Base-by-base conservation (phyloP, 148 eudicot species). In the Polygonum maritimum region DNA sequence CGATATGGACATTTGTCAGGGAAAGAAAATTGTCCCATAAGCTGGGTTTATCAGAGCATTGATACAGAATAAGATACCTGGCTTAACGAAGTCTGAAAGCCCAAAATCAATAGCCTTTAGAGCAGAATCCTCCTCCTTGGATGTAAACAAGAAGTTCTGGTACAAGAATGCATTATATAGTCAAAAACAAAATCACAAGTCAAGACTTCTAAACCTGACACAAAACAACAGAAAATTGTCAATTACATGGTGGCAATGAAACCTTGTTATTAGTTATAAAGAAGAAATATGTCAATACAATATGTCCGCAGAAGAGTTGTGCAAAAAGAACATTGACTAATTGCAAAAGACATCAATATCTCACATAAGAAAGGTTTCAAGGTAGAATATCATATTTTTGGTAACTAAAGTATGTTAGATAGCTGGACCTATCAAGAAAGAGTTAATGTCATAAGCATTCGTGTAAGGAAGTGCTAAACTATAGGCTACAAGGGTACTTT, bases 91-190 rank as follows among this genome's bases (percentile, higher is more conserved):
- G 81, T 86, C 93, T 21, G 93, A 89, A 62, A 87, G 77, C 33
- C 92, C 93, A 69, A 89, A 89, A 77, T 89, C 92, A 33, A 89
- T 85, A 31, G 83, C 88, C 82, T 88, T 88, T 41, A 89, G 75
- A 72, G 40, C 83, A 48, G 93, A 82, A 41, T 85, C 69, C 47
- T 87, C 87, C 10, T 87, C 89, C 82, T 86, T 84, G 0, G 88
- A 71, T 47, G 85, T 69, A 73, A 84, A 87, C 18, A 89, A 57
- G 62, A 89, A 89, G 80, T 89, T 89, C 93, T 89, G 87, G 15
- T 73, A 35, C 81, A 74, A 72, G 15, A 79, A 72, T 49, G 8
- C 9, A 58, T 11, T 15, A 39, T 3, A 70, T 4, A 70, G 47
- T 70, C 48, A 70, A 9, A 63, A 63, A 36, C 38, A 38, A 35